Conservation (phyloP, 768 basidiomycete species). For the Amylocystis lapponica region DNA sequence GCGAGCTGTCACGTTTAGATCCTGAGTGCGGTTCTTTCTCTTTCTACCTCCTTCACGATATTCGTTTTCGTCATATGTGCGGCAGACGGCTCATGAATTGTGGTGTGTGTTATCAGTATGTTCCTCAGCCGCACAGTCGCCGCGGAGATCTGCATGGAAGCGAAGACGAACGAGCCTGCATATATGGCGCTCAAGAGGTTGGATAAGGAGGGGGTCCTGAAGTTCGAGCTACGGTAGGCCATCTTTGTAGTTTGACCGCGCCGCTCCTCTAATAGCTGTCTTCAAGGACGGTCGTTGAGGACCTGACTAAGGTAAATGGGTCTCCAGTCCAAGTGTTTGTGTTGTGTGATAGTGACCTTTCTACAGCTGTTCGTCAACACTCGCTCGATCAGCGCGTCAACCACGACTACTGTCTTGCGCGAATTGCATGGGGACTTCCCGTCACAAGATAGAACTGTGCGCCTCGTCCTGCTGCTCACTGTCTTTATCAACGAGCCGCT, state of each 20-base stretch:
- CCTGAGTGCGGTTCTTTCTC: conserved; percentile 40
- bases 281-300: conserved; percentile 49
- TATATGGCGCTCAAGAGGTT: conserved; percentile 65
- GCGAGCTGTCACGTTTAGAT: conserved; percentile 67
- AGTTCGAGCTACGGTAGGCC: conserved; percentile 65
- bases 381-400: conserved; percentile 50
- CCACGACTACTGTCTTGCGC: conserved; percentile 48
- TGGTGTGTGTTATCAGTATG: conserved; percentile 44
- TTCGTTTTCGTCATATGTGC: background rate
- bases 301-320: conserved; percentile 66
- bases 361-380: conserved; percentile 70
- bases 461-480: conserved; percentile 69
- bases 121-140: conserved; percentile 81
- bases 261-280: background rate
- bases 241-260: background rate
- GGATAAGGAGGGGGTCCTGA: conserved; percentile 56
- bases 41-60: conserved; percentile 4
- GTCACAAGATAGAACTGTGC: conserved; percentile 50
- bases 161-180: conserved; percentile 61
- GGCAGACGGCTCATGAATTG: conserved; percentile 7
- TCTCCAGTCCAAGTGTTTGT: no score
- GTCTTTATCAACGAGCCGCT: conserved; percentile 42
- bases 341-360: no score
- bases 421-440: conserved; percentile 66
- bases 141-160: conserved; percentile 79